phyloP scores from a whole-genome alignment of 2,329 filamentous ascomycete genomes.

The Diaporthe vexans region DNA sequence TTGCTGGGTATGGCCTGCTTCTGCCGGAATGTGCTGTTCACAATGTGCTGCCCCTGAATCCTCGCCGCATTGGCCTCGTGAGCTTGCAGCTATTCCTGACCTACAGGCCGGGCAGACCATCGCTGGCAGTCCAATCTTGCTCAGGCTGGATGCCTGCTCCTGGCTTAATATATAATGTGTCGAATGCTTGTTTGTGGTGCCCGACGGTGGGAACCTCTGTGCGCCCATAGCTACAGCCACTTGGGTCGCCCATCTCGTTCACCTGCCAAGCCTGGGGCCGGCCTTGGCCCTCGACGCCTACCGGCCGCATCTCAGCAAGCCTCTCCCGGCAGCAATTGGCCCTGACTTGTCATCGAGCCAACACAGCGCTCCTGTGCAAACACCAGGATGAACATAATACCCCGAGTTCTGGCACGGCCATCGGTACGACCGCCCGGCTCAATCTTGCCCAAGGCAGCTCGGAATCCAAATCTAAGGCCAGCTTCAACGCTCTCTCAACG shows the following conservation, averaged over 20 bases:
- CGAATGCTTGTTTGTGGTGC: neutral
- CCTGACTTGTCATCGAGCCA: neutral
- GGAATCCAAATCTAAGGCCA: neutral
- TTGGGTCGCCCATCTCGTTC: neutral
- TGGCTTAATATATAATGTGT: neutral
- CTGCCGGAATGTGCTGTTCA: neutral
- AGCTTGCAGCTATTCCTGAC: too few species aligned
- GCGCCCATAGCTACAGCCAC: neutral
- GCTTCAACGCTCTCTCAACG: neutral
- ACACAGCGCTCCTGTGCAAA: neutral
- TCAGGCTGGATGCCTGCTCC: too few species aligned
- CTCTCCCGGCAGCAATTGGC: neutral
- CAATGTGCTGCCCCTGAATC: too few species aligned
- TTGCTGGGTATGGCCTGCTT: neutral
- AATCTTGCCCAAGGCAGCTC: conserved; percentile 1
- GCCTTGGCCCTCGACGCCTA: neutral
- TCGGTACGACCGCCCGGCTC: conserved; percentile 4
- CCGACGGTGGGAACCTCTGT: neutral
- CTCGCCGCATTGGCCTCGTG: too few species aligned
- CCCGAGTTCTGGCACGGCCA: neutral
- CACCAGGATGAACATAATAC: conserved; percentile 8
- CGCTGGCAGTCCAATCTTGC: neutral
- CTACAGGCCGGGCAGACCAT: neutral
- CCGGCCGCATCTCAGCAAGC: neutral
- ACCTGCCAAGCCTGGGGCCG: neutral